These are phyloP conservation scores for Tuber borchii DNA, from an alignment of 495 filamentous ascomycete genomes.

Conservation along the genomic window DNA sequence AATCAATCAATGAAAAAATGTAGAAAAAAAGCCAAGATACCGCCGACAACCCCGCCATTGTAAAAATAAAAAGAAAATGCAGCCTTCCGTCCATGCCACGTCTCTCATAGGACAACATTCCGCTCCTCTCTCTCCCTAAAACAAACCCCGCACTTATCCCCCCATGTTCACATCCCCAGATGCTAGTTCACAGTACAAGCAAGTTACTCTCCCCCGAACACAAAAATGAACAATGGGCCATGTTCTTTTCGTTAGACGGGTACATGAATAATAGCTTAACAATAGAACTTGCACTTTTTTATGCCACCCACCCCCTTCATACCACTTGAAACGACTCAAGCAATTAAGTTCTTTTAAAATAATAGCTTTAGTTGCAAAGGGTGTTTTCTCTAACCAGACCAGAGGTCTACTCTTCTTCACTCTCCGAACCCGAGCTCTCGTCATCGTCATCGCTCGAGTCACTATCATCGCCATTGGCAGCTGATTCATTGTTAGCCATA, in stretches of 20 bases:
- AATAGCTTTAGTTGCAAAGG: conserved; percentile 10
- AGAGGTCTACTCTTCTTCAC: conserved; percentile 38
- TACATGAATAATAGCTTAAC: conserved; percentile 4
- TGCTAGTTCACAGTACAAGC: conserved; percentile 1
- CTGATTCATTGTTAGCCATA: conserved; percentile 17
- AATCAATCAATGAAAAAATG: background rate
- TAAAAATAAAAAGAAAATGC: background rate
- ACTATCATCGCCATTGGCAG: conserved; percentile 31
- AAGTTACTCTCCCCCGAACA: conserved; percentile 1
- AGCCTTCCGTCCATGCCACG: background rate
- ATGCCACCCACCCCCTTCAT: background rate
- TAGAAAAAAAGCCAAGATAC: conserved; percentile 1
- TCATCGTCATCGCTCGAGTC: conserved; percentile 40
- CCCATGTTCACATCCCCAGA: background rate
- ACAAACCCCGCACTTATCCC: conserved; percentile 5
- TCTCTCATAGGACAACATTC: conserved; percentile 6
- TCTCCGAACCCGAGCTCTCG: conserved; percentile 41
- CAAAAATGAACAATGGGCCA: background rate
- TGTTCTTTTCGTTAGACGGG: background rate
- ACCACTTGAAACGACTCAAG: conserved; percentile 1
- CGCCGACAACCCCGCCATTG: conserved; percentile 3
- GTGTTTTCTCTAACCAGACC: background rate
- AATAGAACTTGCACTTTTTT: conserved; percentile 5
- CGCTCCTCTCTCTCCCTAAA: background rate
- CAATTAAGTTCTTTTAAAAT: conserved; percentile 19